These are phyloP conservation scores for Talaromyces sp. DNA, from an alignment of 2,329 filamentous ascomycete genomes.

Conservation along the genomic window DNA sequence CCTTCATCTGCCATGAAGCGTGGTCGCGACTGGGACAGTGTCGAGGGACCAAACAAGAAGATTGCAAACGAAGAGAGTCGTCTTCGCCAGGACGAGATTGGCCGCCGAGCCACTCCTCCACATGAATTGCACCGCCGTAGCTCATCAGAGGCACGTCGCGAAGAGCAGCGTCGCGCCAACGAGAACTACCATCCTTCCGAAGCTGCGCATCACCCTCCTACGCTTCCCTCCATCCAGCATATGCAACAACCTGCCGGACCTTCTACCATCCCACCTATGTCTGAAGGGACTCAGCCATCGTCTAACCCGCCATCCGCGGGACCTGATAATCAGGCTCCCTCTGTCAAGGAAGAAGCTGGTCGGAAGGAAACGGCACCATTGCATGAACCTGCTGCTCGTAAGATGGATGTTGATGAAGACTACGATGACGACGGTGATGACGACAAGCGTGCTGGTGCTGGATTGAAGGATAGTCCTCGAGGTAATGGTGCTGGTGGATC, in stretches of 20 bases:
- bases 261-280: constrained; percentile 57
- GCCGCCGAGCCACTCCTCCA: constrained; percentile 67
- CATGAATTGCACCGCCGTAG: constrained; percentile 69
- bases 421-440: constrained; percentile 95
- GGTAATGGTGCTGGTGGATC: constrained; percentile 22
- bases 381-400: constrained; percentile 81
- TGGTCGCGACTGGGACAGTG: constrained; percentile 84
- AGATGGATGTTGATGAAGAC: constrained; percentile 96
- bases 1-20: constrained; percentile 79
- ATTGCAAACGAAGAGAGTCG: constrained; percentile 83
- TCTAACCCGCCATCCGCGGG: constrained; percentile 42
- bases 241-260: constrained; percentile 46
- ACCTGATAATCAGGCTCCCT: constrained; percentile 42
- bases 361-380: constrained; percentile 50
- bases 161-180: constrained; percentile 67
- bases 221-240: constrained; percentile 51
- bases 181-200: constrained; percentile 90
- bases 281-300: constrained; percentile 43
- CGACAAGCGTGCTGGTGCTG: constrained; percentile 53
- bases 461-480: constrained; percentile 35
- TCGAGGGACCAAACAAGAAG: constrained; percentile 69
- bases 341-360: constrained; percentile 56
- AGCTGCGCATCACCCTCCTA: constrained; percentile 77
- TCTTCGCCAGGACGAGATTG: constrained; percentile 78
- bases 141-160: constrained; percentile 68